phyloP scores from a whole-genome alignment of 805 yeast species.

The Kockiozyma suomiensis region DNA sequence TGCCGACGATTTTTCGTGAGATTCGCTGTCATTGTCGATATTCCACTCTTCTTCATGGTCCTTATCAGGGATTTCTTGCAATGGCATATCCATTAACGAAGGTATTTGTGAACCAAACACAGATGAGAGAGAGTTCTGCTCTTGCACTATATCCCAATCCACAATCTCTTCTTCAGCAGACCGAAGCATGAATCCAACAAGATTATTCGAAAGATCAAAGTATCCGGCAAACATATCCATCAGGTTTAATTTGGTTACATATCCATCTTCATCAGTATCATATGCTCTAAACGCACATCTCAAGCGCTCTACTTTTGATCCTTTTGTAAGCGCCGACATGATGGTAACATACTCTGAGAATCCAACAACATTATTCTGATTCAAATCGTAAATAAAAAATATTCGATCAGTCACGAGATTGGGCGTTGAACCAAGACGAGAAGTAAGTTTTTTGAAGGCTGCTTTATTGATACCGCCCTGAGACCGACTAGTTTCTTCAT shows the following conservation, averaged over 20 bases:
- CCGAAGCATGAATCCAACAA: constrained; percentile 21
- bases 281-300: constrained; percentile 23
- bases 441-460: constrained; percentile 19
- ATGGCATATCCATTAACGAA: constrained; percentile 6
- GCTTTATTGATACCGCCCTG: constrained; percentile 18
- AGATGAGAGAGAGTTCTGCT: constrained; percentile 23
- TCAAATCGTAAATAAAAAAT: constrained; percentile 32
- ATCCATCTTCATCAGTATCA: constrained; percentile 27
- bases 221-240: constrained; percentile 24
- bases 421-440: constrained; percentile 24
- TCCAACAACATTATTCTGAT: constrained; percentile 34
- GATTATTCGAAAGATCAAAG: constrained; percentile 27
- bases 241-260: constrained; percentile 13
- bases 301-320: constrained; percentile 18
- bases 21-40: neutral
- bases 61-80: constrained; percentile 1
- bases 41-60: constrained; percentile 14
- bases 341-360: constrained; percentile 34
- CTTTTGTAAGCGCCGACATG: constrained; percentile 13
- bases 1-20: neutral
- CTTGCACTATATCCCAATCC: constrained; percentile 15
- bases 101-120: constrained; percentile 22
- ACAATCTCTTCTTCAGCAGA: constrained; percentile 22
- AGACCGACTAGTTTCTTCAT: neutral
- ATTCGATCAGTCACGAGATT: constrained; percentile 28